A percentile compares a stretch with the other conserved stretches of the same genome.
Evolutionary conservation across 345 rosid species (phyloP).

Genomic region (Psidium guajava): DNA sequence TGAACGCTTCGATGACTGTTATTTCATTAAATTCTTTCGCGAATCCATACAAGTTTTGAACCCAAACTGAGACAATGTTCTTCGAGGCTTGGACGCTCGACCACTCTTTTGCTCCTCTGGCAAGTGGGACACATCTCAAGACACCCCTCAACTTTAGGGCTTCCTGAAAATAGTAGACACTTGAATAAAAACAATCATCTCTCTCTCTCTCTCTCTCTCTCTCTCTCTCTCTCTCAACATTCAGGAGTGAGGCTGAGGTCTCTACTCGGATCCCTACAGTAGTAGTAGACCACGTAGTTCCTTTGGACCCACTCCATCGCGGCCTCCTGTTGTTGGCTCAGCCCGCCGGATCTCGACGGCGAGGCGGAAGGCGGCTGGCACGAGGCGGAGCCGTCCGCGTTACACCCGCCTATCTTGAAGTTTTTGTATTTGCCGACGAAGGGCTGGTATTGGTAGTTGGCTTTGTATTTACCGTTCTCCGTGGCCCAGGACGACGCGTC

Average conservation of each 20-base stretch:
- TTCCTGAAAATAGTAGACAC: neutral
- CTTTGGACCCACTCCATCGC: slow-evolving; percentile 74
- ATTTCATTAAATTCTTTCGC: neutral
- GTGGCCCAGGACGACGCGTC: slow-evolving; percentile 99
- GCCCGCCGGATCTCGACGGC: slow-evolving; percentile 17
- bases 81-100: neutral
- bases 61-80: neutral
- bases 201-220: neutral
- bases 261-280: slow-evolving; percentile 66
- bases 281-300: slow-evolving; percentile 68
- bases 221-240: slow-evolving; percentile 21
- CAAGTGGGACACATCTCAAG: neutral
- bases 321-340: slow-evolving; percentile 39
- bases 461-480: slow-evolving; percentile 71
- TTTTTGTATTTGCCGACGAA: slow-evolving; percentile 50
- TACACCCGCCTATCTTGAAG: slow-evolving; percentile 60
- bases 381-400: slow-evolving; percentile 9
- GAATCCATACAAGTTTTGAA: neutral
- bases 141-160: neutral
- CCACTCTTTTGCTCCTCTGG: neutral
- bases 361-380: slow-evolving; percentile 47
- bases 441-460: slow-evolving; percentile 71
- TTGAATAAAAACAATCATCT: neutral
- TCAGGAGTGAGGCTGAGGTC: slow-evolving; percentile 71
- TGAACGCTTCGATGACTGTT: neutral